These are phyloP conservation scores for Periconia macrospinosa DNA, from an alignment of 2,329 filamentous ascomycete species.

Conservation along the genomic window DNA sequence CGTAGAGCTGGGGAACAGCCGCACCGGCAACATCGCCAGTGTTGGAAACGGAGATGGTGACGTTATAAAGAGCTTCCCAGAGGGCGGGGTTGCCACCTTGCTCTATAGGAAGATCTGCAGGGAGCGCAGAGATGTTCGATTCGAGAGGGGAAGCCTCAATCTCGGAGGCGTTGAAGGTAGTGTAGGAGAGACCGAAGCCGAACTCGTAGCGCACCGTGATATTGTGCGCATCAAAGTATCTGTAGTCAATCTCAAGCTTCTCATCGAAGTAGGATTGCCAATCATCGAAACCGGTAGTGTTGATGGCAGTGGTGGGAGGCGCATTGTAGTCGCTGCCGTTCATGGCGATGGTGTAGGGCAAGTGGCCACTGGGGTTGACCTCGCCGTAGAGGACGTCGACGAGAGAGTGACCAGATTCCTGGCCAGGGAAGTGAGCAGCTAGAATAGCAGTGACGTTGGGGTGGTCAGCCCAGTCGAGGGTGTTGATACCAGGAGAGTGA, in stretches of 20 bases:
- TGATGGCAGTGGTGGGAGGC: slow-evolving; percentile 45
- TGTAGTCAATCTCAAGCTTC: slow-evolving; percentile 76
- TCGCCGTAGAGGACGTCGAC: slow-evolving; percentile 68
- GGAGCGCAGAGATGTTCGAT: slow-evolving; percentile 62
- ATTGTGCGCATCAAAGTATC: slow-evolving; percentile 68
- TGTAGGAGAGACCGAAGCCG: slow-evolving; percentile 75
- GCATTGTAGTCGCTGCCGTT: slow-evolving; percentile 66
- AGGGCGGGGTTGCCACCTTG: slow-evolving; percentile 52
- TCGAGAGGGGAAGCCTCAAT: slow-evolving; percentile 58
- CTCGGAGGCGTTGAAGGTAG: slow-evolving; percentile 72
- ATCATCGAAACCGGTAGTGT: slow-evolving; percentile 43
- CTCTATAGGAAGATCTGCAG: slow-evolving; percentile 48
- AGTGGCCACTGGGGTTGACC: slow-evolving; percentile 73
- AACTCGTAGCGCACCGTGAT: slow-evolving; percentile 76
- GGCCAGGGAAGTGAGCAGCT: slow-evolving; percentile 46
- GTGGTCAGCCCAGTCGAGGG: slow-evolving; percentile 46
- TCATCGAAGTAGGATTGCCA: slow-evolving; percentile 58
- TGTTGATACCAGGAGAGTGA: slow-evolving; percentile 47
- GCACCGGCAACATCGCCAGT: slow-evolving; percentile 60
- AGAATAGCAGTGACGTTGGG: slow-evolving; percentile 49
- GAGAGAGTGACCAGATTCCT: slow-evolving; percentile 45
- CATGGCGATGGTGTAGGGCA: slow-evolving; percentile 85
- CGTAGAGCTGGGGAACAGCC: slow-evolving; percentile 60
- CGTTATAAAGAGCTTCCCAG: slow-evolving; percentile 69
- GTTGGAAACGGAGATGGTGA: slow-evolving; percentile 70